Base-by-base conservation (phyloP, 1,284 basidiomycete species). In the Sporisorium iseilematis-ciliati region DNA sequence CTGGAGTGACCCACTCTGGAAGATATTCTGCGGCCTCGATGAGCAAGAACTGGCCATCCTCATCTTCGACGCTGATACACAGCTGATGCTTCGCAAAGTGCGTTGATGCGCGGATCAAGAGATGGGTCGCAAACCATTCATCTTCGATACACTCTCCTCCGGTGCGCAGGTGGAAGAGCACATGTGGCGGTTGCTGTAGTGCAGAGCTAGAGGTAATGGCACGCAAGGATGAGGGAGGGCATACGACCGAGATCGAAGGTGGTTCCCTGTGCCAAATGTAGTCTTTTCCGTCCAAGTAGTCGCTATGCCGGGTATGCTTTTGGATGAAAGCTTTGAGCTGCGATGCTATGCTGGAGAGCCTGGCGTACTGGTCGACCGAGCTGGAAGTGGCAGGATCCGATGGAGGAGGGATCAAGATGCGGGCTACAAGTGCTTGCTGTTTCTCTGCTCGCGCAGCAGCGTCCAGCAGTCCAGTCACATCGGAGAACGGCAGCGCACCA, bases 21-120 rank as follows among this genome's bases (percentile, higher is more conserved):
- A 99, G 87, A 52, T 88, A 89, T 60, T 98, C 92, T 11, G 97
- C 97, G 3, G 94, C 96, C 87, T 99, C 96, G 73, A 99, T 98
- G 66, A 99, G 89, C 43, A 99, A 86, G 82, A 99, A 97, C 81
- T 99, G 93, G 31, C 97, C 97, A 85, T 99, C 96, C 4, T 92
- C 91, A 86, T 98, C 96, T 68, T 90, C 90, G 1, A 92, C 89
- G 46, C 58, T 57, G 50, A 78, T 57, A 53, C 62, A 72, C 7
- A 63, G 57, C 33, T 52, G 26, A 61, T 63, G 61, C 25, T 57
- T 41, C 4, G 51, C 57, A 25, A 68, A 68, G 23, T 65, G 49
- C 59, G 41, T 58, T 0, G 54, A 64, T 18, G 57, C 51, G 31
- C 51, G 51, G 23, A 57, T 41, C 57, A 70, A 61, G 40, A 97